Conservation (phyloP, 257 asterid species). For the Haberlea rhodopensis region DNA sequence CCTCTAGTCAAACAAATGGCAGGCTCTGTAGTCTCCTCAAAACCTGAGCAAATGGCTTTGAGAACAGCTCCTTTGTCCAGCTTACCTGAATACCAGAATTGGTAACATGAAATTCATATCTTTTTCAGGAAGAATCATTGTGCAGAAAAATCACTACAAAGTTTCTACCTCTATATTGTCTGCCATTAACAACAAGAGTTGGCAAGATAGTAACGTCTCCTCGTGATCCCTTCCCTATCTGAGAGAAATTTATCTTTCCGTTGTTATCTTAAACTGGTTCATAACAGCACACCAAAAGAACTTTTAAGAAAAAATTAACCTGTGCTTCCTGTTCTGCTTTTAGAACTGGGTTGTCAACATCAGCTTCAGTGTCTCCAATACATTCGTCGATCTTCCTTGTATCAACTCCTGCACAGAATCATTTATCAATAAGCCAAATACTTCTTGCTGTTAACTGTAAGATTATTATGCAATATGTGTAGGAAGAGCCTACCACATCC, state of each 20-base stretch:
- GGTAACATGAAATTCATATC: conserved; percentile 5
- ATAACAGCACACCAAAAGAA: no score
- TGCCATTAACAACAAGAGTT: conserved; percentile 54
- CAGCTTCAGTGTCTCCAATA: conserved; percentile 77
- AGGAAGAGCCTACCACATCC: no score
- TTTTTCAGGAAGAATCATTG: background rate
- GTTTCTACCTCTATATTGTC: conserved; percentile 57
- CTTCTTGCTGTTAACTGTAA: background rate
- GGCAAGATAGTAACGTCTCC: conserved; percentile 71
- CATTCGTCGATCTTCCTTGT: conserved; percentile 69
- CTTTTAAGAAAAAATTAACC: conserved; percentile 29
- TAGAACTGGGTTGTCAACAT: conserved; percentile 68
- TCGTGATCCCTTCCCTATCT: conserved; percentile 61
- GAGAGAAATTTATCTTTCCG: no score
- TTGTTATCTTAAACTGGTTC: no score
- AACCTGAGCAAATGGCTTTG: conserved; percentile 46
- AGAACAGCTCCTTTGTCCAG: conserved; percentile 56
- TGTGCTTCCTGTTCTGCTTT: conserved; percentile 58
- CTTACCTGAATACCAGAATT: conserved; percentile 36
- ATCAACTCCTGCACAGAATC: conserved; percentile 53
- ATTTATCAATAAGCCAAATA: background rate
- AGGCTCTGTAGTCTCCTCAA: conserved; percentile 67
- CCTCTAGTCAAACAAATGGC: conserved; percentile 56
- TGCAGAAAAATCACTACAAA: background rate
- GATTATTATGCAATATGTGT: background rate